Evolutionary conservation across 805 yeast genomes (phyloP).

Genomic region (Starmerella roubikii): DNA sequence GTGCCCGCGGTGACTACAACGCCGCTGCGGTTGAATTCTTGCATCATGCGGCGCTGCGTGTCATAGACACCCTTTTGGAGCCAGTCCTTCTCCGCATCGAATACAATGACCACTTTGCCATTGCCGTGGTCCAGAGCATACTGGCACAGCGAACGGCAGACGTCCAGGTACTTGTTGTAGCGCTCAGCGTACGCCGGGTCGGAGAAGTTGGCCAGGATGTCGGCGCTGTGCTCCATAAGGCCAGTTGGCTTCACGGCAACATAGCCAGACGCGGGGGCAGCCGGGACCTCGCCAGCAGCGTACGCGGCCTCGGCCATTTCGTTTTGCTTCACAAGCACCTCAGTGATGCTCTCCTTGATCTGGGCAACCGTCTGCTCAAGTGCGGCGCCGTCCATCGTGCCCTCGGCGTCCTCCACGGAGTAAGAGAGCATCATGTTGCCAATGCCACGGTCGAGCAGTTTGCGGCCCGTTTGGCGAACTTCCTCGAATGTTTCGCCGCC

Average conservation of each 20-base stretch:
- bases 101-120: conserved; percentile 47
- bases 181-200: conserved; percentile 36
- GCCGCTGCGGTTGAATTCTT: conserved; percentile 50
- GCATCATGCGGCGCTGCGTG: conserved; percentile 68
- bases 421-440: conserved; percentile 91
- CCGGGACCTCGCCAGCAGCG: conserved; percentile 31
- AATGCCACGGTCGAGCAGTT: conserved; percentile 59
- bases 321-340: conserved; percentile 50
- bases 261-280: conserved; percentile 76
- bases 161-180: conserved; percentile 49
- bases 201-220: conserved; percentile 48
- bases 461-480: conserved; percentile 56
- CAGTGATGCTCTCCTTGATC: conserved; percentile 46
- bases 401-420: conserved; percentile 87
- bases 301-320: conserved; percentile 23
- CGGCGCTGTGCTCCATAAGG: conserved; percentile 60
- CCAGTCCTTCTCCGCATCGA: conserved; percentile 81
- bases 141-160: conserved; percentile 51
- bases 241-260: conserved; percentile 93
- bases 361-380: conserved; percentile 27
- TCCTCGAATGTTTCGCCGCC: conserved; percentile 74
- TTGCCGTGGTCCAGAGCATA: conserved; percentile 32
- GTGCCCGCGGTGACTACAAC: conserved; percentile 71
- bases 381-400: conserved; percentile 34
- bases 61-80: conserved; percentile 86